phyloP scores from a whole-genome alignment of 1,284 basidiomycete species.

The Golubevia pallescens region DNA sequence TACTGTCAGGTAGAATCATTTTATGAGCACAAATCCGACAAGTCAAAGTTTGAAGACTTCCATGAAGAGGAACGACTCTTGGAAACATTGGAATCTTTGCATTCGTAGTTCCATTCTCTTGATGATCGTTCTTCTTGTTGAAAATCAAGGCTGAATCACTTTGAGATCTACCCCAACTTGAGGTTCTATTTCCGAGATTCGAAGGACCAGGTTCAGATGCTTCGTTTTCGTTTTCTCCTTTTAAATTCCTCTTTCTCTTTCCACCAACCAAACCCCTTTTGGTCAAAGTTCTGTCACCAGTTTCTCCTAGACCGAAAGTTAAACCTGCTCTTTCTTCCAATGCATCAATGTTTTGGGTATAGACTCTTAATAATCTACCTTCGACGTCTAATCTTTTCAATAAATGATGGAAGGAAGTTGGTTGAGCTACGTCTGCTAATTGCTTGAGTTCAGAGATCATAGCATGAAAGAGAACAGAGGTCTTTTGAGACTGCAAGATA shows the following conservation, averaged over 20 bases:
- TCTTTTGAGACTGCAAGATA: constrained; percentile 68
- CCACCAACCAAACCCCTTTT: background rate
- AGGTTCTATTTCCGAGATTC: background rate
- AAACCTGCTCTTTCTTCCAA: constrained; percentile 80
- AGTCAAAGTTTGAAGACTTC: constrained; percentile 46
- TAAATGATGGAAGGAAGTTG: constrained; percentile 85
- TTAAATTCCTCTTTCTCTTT: background rate
- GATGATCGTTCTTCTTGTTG: background rate
- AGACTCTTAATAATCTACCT: constrained; percentile 82
- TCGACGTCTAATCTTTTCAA: constrained; percentile 82
- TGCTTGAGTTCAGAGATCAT: constrained; percentile 89
- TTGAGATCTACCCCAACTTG: background rate
- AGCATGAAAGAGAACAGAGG: constrained; percentile 82
- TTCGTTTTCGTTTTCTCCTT: background rate
- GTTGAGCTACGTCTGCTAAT: constrained; percentile 79
- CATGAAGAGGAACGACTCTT: no score
- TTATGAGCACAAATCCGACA: constrained; percentile 50
- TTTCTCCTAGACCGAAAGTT: constrained; percentile 66
- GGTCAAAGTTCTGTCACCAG: background rate
- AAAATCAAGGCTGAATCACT: background rate
- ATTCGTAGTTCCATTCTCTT: background rate
- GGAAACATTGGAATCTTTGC: background rate
- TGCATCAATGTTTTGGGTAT: constrained; percentile 95
- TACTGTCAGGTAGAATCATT: constrained; percentile 45
- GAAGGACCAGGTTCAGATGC: background rate